A percentile compares a stretch with the other conserved stretches of the same genome.
Conservation (phyloP, 2,329 filamentous ascomycete species). For the Phialemoniopsis sp. region DNA sequence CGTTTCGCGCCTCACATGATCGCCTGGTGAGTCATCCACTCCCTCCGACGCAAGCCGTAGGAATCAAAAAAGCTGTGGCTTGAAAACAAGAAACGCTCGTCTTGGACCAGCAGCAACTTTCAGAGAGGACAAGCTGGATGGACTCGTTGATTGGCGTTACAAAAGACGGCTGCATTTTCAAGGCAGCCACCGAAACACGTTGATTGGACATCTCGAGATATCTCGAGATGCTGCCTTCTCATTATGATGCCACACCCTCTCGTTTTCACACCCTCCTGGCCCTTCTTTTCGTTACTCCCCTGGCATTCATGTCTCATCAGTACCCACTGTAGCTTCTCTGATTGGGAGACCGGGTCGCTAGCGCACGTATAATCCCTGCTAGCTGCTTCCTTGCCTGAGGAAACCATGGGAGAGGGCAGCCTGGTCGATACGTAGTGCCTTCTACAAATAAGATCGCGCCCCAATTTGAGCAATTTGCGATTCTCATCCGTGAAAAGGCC, state of each 20-base stretch:
- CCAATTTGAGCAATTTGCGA: slow-evolving; percentile 31
- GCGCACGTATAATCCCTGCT: slow-evolving; percentile 11
- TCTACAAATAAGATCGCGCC: slow-evolving; percentile 39
- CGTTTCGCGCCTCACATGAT: too few relatives aligned
- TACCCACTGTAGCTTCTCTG: background rate
- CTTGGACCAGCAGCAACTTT: too few relatives aligned
- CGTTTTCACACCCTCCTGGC: background rate
- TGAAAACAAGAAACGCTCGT: too few relatives aligned
- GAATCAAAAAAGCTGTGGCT: too few relatives aligned
- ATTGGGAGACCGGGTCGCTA: slow-evolving; percentile 8
- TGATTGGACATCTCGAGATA: too few relatives aligned
- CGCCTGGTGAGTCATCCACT: too few relatives aligned
- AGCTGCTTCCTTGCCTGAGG: slow-evolving; percentile 6
- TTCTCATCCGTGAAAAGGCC: slow-evolving; percentile 22
- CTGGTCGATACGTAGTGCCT: slow-evolving; percentile 17
- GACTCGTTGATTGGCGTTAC: background rate
- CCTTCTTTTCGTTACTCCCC: background rate
- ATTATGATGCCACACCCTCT: background rate
- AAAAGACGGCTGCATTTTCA: too few relatives aligned
- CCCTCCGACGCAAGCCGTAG: too few relatives aligned
- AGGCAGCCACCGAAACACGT: too few relatives aligned
- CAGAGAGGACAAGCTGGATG: too few relatives aligned
- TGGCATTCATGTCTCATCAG: slow-evolving; percentile 11
- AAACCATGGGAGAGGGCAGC: slow-evolving; percentile 10
- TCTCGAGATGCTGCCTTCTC: background rate